These are phyloP conservation scores for Populus ilicifolia DNA, from an alignment of 345 rosid genomes.

Conservation along the genomic window DNA sequence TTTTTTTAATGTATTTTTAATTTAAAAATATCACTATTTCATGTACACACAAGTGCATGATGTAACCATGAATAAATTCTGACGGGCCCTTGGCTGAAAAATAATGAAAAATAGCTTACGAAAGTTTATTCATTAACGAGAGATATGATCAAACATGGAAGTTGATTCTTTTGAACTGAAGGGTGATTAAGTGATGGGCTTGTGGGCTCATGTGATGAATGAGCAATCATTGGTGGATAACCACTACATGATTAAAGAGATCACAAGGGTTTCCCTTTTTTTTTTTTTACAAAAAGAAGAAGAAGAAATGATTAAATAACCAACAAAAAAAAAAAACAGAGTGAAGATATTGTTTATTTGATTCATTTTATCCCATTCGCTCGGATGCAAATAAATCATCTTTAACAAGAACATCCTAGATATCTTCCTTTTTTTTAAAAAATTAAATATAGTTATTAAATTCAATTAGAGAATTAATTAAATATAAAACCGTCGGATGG, in stretches of 20 bases:
- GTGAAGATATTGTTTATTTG: not conserved
- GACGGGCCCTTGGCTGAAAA: not conserved
- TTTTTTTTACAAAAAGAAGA: not conserved
- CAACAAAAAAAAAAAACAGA: too few species aligned
- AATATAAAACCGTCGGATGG: too few species aligned
- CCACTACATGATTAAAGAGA: not conserved
- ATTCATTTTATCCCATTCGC: too few species aligned
- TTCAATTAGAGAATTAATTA: too few species aligned
- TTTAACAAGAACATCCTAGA: too few species aligned
- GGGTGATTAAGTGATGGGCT: conserved; percentile 23
- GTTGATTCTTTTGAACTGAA: conserved; percentile 5
- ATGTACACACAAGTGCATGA: not conserved
- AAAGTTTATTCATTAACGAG: not conserved
- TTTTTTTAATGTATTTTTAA: too few species aligned
- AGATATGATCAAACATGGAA: not conserved
- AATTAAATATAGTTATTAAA: too few species aligned
- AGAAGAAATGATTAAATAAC: not conserved
- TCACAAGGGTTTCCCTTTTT: not conserved
- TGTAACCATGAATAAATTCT: not conserved
- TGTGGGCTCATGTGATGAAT: conserved; percentile 11
- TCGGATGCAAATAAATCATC: too few species aligned
- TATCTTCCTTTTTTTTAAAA: not conserved
- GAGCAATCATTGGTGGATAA: conserved; percentile 7
- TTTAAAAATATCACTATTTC: too few species aligned
- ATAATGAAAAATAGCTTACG: not conserved